Evolutionary conservation across 306 rosid genomes (phyloP), one percentile per base, ranked within the genome.

Genomic region (Sophora flavescens): DNA sequence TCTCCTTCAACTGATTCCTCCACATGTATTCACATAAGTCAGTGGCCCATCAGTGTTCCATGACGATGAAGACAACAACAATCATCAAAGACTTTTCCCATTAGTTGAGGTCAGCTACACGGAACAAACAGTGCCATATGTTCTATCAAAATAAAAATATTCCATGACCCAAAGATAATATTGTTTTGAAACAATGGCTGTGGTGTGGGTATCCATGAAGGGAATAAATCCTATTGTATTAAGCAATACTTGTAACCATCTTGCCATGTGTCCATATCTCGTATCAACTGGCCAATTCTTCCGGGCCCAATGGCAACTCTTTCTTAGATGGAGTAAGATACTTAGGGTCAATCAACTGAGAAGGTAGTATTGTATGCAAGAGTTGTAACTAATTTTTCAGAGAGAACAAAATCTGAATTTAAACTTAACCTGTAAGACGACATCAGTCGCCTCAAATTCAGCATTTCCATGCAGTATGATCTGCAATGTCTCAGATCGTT

Each of bases 401-500:
- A 32, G 35, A 39, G 16, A 17, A 10, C 10, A 48, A 45, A 51
- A 48, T 50, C 18, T 0, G 15, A 48, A 61, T 54, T 75, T 74
- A 35, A 78, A 80, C 42, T 79, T 68, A 78, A 95, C 97, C 99
- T 91, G 87, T 77, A 95, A 72, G 78, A 85, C 83, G 68, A 91
- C 97, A 81, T 89, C 86, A 61, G 80, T 78, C 66, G 97, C 97
- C 81, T 92, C 93, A 83, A 95, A 92, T 79, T 92, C 99, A 84
- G 97, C 97, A 91, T 92, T 95, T 77, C 97, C 99, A 75, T 88
- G 96, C 79, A 92, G 88, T 72, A 88, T 66, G 52, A 92, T 80
- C 86, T 87, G 87, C 83, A 90, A 78, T 73, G 82, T 84, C 87
- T 89, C 97, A 12, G 72, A 66, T 62, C 88, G 90, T 78, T 88